Base-by-base conservation (phyloP, 1,284 basidiomycete genomes). In the Boletellus deceptivus region DNA sequence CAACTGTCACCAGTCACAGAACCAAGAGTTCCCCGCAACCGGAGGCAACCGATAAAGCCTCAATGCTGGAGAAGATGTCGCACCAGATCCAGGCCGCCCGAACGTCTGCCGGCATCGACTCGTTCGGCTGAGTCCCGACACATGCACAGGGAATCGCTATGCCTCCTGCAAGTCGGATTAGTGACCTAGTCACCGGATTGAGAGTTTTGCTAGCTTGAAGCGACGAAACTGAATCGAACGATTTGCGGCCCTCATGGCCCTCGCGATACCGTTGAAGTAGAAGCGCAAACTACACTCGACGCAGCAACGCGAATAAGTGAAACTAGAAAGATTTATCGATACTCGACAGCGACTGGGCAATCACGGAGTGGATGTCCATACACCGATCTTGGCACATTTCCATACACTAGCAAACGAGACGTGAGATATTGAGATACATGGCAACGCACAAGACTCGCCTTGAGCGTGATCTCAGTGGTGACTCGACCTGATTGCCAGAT, bases 401-500 rank as follows among this genome's bases (percentile, higher is more conserved):
- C 69, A 88, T 79, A 52, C 82, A 83, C 87, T 91, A 46, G n/a
- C 33, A 55, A 55, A 53, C 18, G 38, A 33, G 10, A 25, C 18
- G 27, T 49, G 16, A 51, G 43, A n/a, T 10, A 16, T 22, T 34
- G 31, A 38, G 16, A 27, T 20, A 3, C 9, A 43, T 4, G 31
- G 17, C 9, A 46, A 33, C 17, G 24, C 49, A 37, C 13, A 29
- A 43, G 22, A 68, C 80, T 64, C 56, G 86, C 91, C 63, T 74
- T 69, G 20, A 84, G 63, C n/a, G 75, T 69, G 46, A 83, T 70
- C 3, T 69, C 66, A 2, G 77, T 62, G 6, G 70, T 69, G 69
- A 88, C 76, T 50, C 76, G 74, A 11, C 94, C 93, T 7, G 80
- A 80, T 62, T 94, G 82, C 84, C 87, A 89, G 20, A 95, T 55